These are phyloP conservation scores for Termitomyces sp. DNA, from an alignment of 768 basidiomycete genomes.

Conservation along the genomic window DNA sequence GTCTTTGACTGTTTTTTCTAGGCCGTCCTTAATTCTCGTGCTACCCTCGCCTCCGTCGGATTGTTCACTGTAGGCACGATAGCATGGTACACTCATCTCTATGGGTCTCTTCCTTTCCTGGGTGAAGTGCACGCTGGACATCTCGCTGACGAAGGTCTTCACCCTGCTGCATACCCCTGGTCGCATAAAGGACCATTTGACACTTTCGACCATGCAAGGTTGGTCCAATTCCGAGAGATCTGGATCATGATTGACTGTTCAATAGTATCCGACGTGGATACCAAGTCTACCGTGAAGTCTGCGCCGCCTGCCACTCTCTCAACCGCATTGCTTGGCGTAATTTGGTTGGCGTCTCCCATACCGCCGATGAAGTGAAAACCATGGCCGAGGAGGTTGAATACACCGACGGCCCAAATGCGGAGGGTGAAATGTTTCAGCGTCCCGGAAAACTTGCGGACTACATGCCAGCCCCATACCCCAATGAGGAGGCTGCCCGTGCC, in stretches of 20 bases:
- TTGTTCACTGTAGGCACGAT: conserved; percentile 81
- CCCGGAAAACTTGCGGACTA: conserved; percentile 99
- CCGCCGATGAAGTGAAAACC: conserved; percentile 79
- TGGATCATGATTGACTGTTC: conserved; percentile 7
- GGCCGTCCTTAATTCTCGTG: conserved; percentile 67
- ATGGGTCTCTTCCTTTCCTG: conserved; percentile 85
- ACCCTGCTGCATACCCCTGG: conserved; percentile 86
- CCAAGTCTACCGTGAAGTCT: conserved; percentile 98
- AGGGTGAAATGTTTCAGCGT: conserved; percentile 98
- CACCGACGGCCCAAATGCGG: conserved; percentile 88
- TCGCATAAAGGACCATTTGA: conserved; percentile 84
- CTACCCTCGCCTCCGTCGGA: conserved; percentile 71
- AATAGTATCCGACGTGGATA: conserved; percentile 90
- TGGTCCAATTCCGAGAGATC: conserved; percentile 26
- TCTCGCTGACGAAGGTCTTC: conserved; percentile 91
- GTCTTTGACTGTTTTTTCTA: conserved; percentile 20
- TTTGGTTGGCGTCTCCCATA: conserved; percentile 96
- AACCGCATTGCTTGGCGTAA: conserved; percentile 99
- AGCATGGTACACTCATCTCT: conserved; percentile 95
- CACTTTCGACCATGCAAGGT: conserved; percentile 96
- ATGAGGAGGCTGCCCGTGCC: conserved; percentile 95
- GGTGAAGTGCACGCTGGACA: conserved; percentile 91
- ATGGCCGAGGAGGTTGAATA: conserved; percentile 99
- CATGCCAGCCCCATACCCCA: conserved; percentile 91
- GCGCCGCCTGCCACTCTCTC: conserved; percentile 97